These are phyloP conservation scores for Euphorbia tirucalli DNA, from an alignment of 345 rosid genomes.

Conservation along the genomic window DNA sequence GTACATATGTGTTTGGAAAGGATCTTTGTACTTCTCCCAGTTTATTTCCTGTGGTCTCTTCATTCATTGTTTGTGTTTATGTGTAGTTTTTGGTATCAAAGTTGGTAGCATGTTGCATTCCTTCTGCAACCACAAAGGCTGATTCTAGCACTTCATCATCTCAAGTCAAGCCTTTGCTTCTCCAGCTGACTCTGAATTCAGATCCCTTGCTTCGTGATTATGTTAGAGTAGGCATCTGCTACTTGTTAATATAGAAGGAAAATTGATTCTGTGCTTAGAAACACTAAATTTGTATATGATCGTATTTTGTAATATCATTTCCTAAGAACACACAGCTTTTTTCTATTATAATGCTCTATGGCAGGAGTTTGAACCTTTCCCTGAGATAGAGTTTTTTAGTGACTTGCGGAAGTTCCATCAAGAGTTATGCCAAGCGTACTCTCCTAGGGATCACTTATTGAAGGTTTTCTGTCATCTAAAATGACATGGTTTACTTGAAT, in stretches of 20 bases:
- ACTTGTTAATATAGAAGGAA: conserved; percentile 11
- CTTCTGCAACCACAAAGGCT: conserved; percentile 42
- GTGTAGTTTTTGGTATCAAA: conserved; percentile 88
- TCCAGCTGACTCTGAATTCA: conserved; percentile 55
- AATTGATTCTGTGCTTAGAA: conserved; percentile 14
- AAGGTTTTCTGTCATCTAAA: conserved; percentile 41
- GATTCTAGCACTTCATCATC: conserved; percentile 49
- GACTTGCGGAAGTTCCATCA: conserved; percentile 58
- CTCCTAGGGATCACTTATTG: conserved; percentile 79
- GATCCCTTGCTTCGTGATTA: conserved; percentile 67
- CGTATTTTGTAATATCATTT: neutral
- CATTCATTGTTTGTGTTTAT: conserved; percentile 15
- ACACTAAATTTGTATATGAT: neutral
- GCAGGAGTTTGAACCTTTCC: conserved; percentile 88
- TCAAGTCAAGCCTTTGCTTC: conserved; percentile 58
- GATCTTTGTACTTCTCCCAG: neutral
- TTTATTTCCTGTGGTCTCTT: neutral
- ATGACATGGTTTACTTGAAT: neutral
- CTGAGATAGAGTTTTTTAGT: conserved; percentile 58
- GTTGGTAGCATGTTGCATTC: conserved; percentile 77
- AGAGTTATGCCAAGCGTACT: conserved; percentile 55
- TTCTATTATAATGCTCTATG: conserved; percentile 9
- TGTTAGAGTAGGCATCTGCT: conserved; percentile 53
- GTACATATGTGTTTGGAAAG: conserved; percentile 32
- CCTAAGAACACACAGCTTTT: neutral